Percentiles rank a stretch among this genome's conserved stretches.
These are phyloP conservation scores for Chlorella sp. DNA, from an alignment of 139 green algal genomes.

Conservation along the genomic window DNA sequence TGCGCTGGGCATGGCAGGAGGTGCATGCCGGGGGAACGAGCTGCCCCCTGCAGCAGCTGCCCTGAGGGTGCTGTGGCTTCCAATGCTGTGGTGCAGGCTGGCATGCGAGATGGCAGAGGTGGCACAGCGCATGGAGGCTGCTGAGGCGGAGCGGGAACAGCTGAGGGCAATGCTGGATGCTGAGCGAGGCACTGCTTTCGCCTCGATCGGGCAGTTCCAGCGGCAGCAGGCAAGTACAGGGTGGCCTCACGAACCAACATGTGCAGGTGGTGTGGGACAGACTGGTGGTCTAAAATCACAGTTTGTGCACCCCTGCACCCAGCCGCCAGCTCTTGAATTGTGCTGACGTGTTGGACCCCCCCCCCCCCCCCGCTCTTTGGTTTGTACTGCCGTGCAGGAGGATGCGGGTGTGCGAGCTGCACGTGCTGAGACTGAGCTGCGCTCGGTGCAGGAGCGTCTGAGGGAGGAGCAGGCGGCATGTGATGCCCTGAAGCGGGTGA, in stretches of 20 bases:
- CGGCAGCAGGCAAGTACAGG: constrained; percentile 12
- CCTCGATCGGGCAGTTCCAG: constrained; percentile 54
- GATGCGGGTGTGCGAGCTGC: constrained; percentile 7
- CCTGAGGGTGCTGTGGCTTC: too few relatives aligned
- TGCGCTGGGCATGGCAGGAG: too few relatives aligned
- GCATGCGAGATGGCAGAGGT: constrained; percentile 11
- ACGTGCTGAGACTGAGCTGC: constrained; percentile 5
- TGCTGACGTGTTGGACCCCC: too few relatives aligned
- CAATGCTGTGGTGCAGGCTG: background rate
- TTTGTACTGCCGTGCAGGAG: background rate
- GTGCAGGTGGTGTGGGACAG: too few relatives aligned
- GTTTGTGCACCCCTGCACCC: too few relatives aligned
- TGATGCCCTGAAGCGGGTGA: constrained; percentile 46
- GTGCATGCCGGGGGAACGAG: too few relatives aligned
- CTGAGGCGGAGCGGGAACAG: constrained; percentile 22
- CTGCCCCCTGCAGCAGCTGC: too few relatives aligned
- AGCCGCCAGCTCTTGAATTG: too few relatives aligned
- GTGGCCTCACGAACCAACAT: too few relatives aligned
- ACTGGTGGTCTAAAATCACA: too few relatives aligned
- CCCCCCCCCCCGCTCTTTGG: too few relatives aligned
- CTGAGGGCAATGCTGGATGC: constrained; percentile 18
- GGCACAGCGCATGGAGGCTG: background rate
- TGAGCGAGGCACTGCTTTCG: constrained; percentile 38
- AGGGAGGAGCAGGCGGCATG: constrained; percentile 34
- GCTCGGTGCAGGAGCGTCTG: constrained; percentile 28